phyloP scores from a whole-genome alignment of 2,329 filamentous ascomycete species.

The Fusarium duplospermum region DNA sequence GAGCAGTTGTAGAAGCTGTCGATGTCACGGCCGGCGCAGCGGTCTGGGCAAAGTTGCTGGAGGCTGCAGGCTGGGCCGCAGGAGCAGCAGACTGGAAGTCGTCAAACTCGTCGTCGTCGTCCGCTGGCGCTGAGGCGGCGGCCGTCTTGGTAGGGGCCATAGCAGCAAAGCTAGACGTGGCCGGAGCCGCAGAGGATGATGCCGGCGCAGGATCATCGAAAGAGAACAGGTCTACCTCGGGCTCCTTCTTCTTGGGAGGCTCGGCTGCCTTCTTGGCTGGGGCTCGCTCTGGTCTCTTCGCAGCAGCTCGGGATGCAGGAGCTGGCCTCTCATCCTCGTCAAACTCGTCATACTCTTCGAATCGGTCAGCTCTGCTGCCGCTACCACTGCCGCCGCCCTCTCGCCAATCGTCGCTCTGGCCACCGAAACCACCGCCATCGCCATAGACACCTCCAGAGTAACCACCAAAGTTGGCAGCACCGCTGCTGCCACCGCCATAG shows the following conservation, averaged over 20 bases:
- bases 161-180: conserved; percentile 61
- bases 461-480: conserved; percentile 61
- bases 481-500: conserved; percentile 66
- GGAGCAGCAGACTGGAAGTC: conserved; percentile 93
- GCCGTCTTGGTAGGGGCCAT: conserved; percentile 48
- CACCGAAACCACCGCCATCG: conserved; percentile 94
- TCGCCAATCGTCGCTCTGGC: conserved; percentile 77
- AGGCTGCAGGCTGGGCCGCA: conserved; percentile 59
- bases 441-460: conserved; percentile 85
- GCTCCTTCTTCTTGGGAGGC: conserved; percentile 82
- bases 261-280: conserved; percentile 62
- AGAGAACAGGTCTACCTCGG: conserved; percentile 92
- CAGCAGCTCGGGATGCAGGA: conserved; percentile 57
- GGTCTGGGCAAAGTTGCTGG: conserved; percentile 51
- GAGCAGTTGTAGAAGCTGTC: conserved; percentile 66
- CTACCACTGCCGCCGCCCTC: conserved; percentile 63
- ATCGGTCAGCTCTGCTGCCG: conserved; percentile 75
- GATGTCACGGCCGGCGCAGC: conserved; percentile 62
- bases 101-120: conserved; percentile 89
- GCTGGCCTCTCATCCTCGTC: conserved; percentile 75
- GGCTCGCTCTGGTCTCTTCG: conserved; percentile 48
- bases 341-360: conserved; percentile 97
- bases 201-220: conserved; percentile 81
- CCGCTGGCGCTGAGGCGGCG: conserved; percentile 49
- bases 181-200: conserved; percentile 55